phyloP scores from a whole-genome alignment of 2,329 filamentous ascomycete species.

The Aspergillus sp. region DNA sequence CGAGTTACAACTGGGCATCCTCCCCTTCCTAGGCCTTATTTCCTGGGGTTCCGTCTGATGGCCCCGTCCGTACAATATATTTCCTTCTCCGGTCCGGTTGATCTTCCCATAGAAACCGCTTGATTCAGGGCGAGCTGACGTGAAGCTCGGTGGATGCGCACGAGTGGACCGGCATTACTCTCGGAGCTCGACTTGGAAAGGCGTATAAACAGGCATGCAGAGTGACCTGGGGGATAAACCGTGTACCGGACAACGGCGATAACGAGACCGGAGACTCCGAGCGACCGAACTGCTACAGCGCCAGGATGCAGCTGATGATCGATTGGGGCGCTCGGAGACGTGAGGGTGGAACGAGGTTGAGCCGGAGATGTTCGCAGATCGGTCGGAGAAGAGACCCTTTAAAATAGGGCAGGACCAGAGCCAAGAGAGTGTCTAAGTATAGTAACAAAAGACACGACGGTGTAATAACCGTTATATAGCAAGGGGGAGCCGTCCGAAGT shows the following conservation, averaged over 20 bases:
- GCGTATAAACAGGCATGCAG: slow-evolving; percentile 21
- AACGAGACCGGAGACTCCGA: slow-evolving; percentile 12
- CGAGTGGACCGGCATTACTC: slow-evolving; percentile 38
- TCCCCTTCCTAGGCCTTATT: slow-evolving; percentile 20
- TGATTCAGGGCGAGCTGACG: slow-evolving; percentile 27
- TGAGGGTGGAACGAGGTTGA: slow-evolving; percentile 13
- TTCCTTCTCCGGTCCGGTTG: neutral
- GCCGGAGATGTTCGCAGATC: slow-evolving; percentile 9
- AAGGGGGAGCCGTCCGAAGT: neutral
- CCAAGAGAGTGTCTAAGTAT: slow-evolving; percentile 16
- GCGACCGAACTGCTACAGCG: slow-evolving; percentile 37
- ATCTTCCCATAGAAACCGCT: slow-evolving; percentile 6
- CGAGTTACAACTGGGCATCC: slow-evolving; percentile 32
- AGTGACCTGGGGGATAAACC: slow-evolving; percentile 17
- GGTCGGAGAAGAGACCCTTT: slow-evolving; percentile 13
- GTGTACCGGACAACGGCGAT: slow-evolving; percentile 34
- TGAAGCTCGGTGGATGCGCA: slow-evolving; percentile 27
- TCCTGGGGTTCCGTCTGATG: neutral
- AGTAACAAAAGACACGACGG: slow-evolving; percentile 10
- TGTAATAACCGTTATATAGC: slow-evolving; percentile 15
- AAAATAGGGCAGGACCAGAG: slow-evolving; percentile 7
- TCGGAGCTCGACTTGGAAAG: slow-evolving; percentile 17
- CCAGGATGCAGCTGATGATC: slow-evolving; percentile 26
- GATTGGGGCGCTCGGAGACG: slow-evolving; percentile 9
- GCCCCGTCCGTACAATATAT: neutral